These are phyloP conservation scores for Clonostachys rhizophaga DNA, from an alignment of 2,329 filamentous ascomycete genomes.

Conservation along the genomic window DNA sequence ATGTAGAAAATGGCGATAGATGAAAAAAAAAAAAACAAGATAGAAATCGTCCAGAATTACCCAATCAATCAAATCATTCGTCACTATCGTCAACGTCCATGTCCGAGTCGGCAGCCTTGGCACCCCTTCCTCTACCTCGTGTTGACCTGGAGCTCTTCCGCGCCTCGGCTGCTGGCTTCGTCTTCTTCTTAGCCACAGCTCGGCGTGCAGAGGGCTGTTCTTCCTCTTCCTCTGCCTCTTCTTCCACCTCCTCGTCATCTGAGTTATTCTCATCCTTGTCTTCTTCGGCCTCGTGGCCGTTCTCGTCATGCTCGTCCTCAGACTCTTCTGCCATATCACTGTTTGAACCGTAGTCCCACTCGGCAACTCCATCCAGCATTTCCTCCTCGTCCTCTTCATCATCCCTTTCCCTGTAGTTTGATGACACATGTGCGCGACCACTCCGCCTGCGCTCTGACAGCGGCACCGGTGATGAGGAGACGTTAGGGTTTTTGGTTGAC, in stretches of 20 bases:
- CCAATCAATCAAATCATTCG: background rate
- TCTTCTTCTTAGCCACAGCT: conserved; percentile 9
- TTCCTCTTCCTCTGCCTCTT: background rate
- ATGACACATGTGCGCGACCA: conserved; percentile 41
- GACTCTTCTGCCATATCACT: conserved; percentile 8
- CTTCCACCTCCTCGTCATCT: background rate
- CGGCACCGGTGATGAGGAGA: conserved; percentile 19
- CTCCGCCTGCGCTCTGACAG: conserved; percentile 49
- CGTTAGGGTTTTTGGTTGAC: conserved; percentile 15
- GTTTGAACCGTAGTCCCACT: conserved; percentile 48
- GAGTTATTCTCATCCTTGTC: conserved; percentile 8
- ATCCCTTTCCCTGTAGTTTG: conserved; percentile 51
- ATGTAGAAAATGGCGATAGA: too few species aligned
- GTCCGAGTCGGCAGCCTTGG: conserved; percentile 15
- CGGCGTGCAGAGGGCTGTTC: background rate
- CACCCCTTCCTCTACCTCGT: conserved; percentile 14
- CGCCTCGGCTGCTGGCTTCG: conserved; percentile 15
- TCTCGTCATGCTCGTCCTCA: conserved; percentile 8
- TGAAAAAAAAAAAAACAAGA: too few species aligned
- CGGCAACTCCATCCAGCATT: conserved; percentile 55
- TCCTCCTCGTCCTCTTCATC: conserved; percentile 55
- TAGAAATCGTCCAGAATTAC: background rate
- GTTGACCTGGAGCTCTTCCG: conserved; percentile 12
- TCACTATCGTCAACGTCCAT: conserved; percentile 23
- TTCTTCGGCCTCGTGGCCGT: conserved; percentile 6